Evolutionary conservation across 2,329 filamentous ascomycete genomes (phyloP), one percentile per base, ranked within the genome.

Genomic region (Elsinoe batatas): DNA sequence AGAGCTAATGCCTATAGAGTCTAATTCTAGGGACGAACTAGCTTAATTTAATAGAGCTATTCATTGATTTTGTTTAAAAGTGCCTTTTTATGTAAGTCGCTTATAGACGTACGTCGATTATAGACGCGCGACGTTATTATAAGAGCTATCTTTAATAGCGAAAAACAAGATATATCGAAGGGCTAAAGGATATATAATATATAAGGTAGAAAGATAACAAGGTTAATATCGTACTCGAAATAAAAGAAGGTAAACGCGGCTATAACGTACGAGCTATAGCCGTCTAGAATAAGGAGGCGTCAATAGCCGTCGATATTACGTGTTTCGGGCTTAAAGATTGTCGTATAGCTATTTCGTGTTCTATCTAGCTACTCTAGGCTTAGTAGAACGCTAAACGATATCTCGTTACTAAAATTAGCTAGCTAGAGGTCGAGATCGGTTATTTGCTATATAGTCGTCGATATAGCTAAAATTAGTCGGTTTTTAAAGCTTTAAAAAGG

Each of bases 181-280:
- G 44, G 54, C 35, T 56, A 51, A 12, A 51, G 35, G 10, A 51
- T 17, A 51, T 56, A 35, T 18, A 18, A 54, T 11, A 20, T 11
- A 35, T 54, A 54, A 13, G 37, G 22, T n/a, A 38, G 51, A 18
- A 43, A 36, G 30, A 43, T n/a, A 20, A 54, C 22, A 10, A 44
- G 51, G 51, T 54, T 26, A 13, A 54, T 54, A 32, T 44, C 35
- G 32, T 43, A 11, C 18, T 35, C 6, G 11, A 54, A 30, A 26
- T 13, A 54, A 35, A 44, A 54, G 3, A 20, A 5, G 26, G 42
- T 20, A 54, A 54, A 54, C 38, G 20, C n/a, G 33, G 51, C 38
- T 35, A 38, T 54, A n/a, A 54, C 22, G 32, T 54, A 32, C 12
- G 12, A 47, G 30, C 43, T 35, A 17, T 47, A 17, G 10, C 26